A percentile compares a stretch with the other conserved stretches of the same genome.
These are phyloP conservation scores for Nemania abortiva DNA, from an alignment of 2,329 filamentous ascomycete species.

Conservation along the genomic window DNA sequence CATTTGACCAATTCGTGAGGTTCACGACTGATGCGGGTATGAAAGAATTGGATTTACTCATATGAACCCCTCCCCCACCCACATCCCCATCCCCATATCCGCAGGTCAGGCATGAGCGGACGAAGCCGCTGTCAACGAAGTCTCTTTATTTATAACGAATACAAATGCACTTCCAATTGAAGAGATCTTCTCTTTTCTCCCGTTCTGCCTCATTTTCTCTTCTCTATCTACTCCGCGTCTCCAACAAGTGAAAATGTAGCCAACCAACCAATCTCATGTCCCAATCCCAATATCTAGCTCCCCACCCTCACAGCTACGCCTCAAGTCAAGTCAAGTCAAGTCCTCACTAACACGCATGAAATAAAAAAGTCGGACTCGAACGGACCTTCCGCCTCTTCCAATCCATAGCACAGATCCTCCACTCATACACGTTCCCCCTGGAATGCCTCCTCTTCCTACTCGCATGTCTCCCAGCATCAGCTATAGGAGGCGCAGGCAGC, in stretches of 20 bases:
- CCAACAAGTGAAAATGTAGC: not conserved
- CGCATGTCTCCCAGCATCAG: conserved; percentile 26
- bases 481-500: too few relatives aligned
- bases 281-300: not conserved
- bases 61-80: not conserved
- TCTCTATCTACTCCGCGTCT: not conserved
- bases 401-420: conserved; percentile 61
- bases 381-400: conserved; percentile 70
- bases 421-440: conserved; percentile 59
- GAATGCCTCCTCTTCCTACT: conserved; percentile 50
- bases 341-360: not conserved
- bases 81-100: not conserved
- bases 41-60: conserved; percentile 14
- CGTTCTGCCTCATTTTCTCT: not conserved
- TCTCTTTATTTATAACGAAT: too few relatives aligned
- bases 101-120: too few relatives aligned
- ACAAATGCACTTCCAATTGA: not conserved
- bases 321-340: not conserved
- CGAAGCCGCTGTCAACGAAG: too few relatives aligned
- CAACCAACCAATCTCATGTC: not conserved
- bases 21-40: conserved; percentile 63
- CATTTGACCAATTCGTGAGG: conserved; percentile 56
- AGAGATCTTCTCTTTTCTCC: too few relatives aligned
- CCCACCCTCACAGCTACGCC: not conserved
- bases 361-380: conserved; percentile 68